Percentiles rank a stretch among this genome's conserved stretches.
Conservation (phyloP, 2,329 filamentous ascomycete species). For the Magnaporthales sp. region DNA sequence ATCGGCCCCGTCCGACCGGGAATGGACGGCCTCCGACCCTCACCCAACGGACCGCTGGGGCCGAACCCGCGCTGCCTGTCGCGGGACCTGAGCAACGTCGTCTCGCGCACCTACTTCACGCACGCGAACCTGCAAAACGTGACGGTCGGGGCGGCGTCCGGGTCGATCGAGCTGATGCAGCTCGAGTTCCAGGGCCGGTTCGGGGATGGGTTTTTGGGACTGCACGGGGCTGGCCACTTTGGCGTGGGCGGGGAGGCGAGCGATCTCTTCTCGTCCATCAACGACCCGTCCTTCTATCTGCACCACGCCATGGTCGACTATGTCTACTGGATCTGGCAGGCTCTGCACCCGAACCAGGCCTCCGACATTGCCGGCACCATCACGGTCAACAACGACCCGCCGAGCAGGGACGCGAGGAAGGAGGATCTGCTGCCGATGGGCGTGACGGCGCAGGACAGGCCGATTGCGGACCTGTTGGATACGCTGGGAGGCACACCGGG, state of each 20-base stretch:
- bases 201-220: constrained; percentile 11
- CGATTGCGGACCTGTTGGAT: not conserved
- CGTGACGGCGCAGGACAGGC: not conserved
- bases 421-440: constrained; percentile 17
- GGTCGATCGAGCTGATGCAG: constrained; percentile 6
- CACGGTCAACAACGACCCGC: constrained; percentile 3
- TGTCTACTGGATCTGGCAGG: constrained; percentile 27
- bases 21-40: constrained; percentile 16
- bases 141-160: constrained; percentile 13
- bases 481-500: not conserved
- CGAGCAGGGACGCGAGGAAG: constrained; percentile 15
- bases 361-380: not conserved
- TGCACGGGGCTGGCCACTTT: constrained; percentile 25
- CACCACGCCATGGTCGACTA: constrained; percentile 23
- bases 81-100: constrained; percentile 19
- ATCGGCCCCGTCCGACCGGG: constrained; percentile 18
- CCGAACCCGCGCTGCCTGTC: constrained; percentile 27
- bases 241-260: constrained; percentile 25
- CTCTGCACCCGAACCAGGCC: constrained; percentile 17
- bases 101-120: constrained; percentile 9
- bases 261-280: constrained; percentile 21
- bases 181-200: constrained; percentile 20
- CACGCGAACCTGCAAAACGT: constrained; percentile 11
- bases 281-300: constrained; percentile 25
- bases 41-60: constrained; percentile 19